Evolutionary conservation across 2,329 filamentous ascomycete species (phyloP), one percentile per base, ranked within the genome.

Genomic region (Camillea tinctor): DNA sequence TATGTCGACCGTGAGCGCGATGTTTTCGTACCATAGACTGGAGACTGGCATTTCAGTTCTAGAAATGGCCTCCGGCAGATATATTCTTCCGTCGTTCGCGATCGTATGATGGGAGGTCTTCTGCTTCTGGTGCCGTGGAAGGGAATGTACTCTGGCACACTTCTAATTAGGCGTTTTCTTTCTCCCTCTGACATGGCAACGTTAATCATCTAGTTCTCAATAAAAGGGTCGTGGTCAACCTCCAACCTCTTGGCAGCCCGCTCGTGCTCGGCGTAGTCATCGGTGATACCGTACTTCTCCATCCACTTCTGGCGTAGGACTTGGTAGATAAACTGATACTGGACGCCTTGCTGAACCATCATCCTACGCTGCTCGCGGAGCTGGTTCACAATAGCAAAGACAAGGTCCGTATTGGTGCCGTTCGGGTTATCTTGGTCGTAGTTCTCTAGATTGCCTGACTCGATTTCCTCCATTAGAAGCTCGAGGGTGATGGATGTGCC

Each of bases 401-500:
- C 83, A 2, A 89, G 84, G 69, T 97, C 93, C 23, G 75, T 69
- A 30, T 66, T 54, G 63, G 64, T 19, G 61, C 67, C 64, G 66
- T 67, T 21, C 64, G 64, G 60, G 7, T 60, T 44, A 7, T 17
- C 36, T 48, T 66, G 67, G 57, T 80, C 77, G 60, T 76, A 77
- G 22, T 78, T 72, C 63, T 84, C 79, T 54, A 96, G 77, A 21
- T 87, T 82, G 54, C 93, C 94, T 5, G 87, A 84, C 23, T 91
- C 87, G 9, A 98, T 82, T 75, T 97, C 92, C 40, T 88, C 84
- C 64, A 96, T 82, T 23, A 99, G 84, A 74, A 96, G 92, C 75
- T 98, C 95, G n/a, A 99, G 84, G 1, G 92, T 90, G 69, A 99
- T 97, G 72, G 98, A 99, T 0, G 95, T 98, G 36, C 95, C 95